Base-by-base conservation (phyloP, 2,329 filamentous ascomycete genomes). In the Xylaria sp. region DNA sequence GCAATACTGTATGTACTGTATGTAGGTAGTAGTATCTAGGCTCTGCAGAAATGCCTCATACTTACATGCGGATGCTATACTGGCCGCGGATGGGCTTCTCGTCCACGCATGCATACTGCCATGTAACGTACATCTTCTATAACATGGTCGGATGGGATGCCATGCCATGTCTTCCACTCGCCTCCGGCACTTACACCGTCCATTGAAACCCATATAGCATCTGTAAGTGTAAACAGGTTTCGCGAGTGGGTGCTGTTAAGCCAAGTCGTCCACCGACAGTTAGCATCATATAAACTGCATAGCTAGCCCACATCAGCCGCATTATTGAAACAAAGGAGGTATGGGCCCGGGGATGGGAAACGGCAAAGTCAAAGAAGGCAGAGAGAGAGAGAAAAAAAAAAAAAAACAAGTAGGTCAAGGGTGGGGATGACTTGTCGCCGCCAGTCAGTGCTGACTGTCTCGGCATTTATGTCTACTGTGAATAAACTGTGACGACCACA, bases 21-120 rank as follows among this genome's bases (percentile, higher is more conserved):
- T n/a, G n/a, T n/a, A n/a, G n/a, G n/a, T n/a, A n/a, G n/a, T n/a
- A n/a, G n/a, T n/a, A n/a, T n/a, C n/a, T n/a, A n/a, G 31, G 21
- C 55, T 57, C 48, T 49, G 55, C 55, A 64, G 62, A 67, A 67
- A 67, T 67, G 56, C 64, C 64, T 67, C 64, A 67, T 65, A 62
- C 40, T 15, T 41, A 44, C 35, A 53, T 61, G 53, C 46, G 60
- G 40, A 60, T 53, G 37, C 29, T 44, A 60, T 53, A 41, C 29
- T 44, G 15, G 43, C 54, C 40, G 43, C 37, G 37, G 44, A 48
- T 53, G 58, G 53, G 35, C 49, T 59, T 44, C 46, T 58, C 38
- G 49, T 19, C 58, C 58, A 58, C 43, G 51, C 58, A 55, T 58
- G 58, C 56, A 60, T 54, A 23, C 47, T 43, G 51, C 51, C 48